Conservation (phyloP, 1,139 yeast species). For the Saccharomycopsis hybrid region DNA sequence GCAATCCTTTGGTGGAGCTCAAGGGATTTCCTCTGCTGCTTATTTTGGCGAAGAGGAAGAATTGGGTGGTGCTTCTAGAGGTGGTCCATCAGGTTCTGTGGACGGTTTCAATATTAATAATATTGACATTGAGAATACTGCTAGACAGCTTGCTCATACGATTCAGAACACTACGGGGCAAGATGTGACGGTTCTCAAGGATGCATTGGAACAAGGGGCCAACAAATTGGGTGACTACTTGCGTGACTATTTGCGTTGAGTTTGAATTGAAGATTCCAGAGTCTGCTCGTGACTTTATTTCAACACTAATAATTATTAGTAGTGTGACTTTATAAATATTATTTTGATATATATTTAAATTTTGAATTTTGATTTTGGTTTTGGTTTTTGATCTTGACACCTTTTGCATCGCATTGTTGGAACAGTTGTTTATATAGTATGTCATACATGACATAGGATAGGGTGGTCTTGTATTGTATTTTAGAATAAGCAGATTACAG, state of each 20-base stretch:
- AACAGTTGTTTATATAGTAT: too few relatives aligned
- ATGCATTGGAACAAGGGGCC: conserved; percentile 94
- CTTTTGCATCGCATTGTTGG: too few relatives aligned
- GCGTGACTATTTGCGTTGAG: conserved; percentile 60
- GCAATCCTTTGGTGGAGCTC: conserved; percentile 78
- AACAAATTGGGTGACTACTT: conserved; percentile 76
- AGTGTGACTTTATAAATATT: too few relatives aligned
- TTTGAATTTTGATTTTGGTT: too few relatives aligned
- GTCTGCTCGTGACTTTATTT: too few relatives aligned
- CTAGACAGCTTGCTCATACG: conserved; percentile 62
- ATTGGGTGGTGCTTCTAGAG: conserved; percentile 25
- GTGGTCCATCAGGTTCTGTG: conserved; percentile 3
- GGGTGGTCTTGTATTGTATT: too few relatives aligned
- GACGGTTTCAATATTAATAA: conserved; percentile 26
- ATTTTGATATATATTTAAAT: too few relatives aligned
- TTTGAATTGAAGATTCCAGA: too few relatives aligned
- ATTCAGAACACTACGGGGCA: conserved; percentile 76
- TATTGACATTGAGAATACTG: conserved; percentile 45
- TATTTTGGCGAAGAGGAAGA: conserved; percentile 86
- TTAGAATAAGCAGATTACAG: too few relatives aligned
- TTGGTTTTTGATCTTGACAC: too few relatives aligned
- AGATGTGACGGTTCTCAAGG: conserved; percentile 81
- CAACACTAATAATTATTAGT: too few relatives aligned
- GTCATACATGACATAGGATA: too few relatives aligned
- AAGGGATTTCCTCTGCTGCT: conserved; percentile 82